phyloP scores from a whole-genome alignment of 345 rosid species.

The Garcia nutans region DNA sequence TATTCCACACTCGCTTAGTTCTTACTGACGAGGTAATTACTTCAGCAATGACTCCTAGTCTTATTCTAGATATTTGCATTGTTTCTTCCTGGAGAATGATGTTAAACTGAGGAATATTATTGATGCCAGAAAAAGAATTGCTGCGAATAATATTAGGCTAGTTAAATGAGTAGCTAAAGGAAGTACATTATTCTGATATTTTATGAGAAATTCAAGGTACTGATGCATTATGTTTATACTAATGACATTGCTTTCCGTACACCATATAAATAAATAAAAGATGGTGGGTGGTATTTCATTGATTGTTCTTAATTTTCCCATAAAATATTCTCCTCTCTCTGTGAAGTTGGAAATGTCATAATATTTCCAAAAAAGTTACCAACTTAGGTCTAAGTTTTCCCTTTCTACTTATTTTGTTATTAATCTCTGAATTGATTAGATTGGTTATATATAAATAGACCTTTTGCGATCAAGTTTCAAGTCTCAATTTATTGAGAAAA shows the following conservation, averaged over 20 bases:
- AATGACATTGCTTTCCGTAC: not conserved
- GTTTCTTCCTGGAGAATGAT: not conserved
- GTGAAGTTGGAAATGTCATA: no score
- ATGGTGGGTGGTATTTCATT: no score
- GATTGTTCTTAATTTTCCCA: not conserved
- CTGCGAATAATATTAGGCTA: not conserved
- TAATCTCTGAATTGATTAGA: no score
- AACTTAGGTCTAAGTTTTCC: no score
- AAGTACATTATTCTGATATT: not conserved
- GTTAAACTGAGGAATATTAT: not conserved
- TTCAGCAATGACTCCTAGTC: not conserved
- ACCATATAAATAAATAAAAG: not conserved
- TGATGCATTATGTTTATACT: not conserved
- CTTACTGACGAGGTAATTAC: constrained; percentile 3
- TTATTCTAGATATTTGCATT: not conserved
- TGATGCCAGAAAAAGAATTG: not conserved
- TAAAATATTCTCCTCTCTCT: not conserved
- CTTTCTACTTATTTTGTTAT: no score
- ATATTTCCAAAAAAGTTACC: no score
- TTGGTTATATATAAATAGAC: no score
- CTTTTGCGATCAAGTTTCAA: no score
- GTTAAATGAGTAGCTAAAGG: not conserved
- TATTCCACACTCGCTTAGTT: constrained; percentile 47
- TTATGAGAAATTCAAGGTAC: not conserved
- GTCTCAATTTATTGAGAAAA: no score